Evolutionary conservation across 1,284 basidiomycete species (phyloP), one percentile per base, ranked within the genome.

Genomic region (Apiotrichum gamsii): DNA sequence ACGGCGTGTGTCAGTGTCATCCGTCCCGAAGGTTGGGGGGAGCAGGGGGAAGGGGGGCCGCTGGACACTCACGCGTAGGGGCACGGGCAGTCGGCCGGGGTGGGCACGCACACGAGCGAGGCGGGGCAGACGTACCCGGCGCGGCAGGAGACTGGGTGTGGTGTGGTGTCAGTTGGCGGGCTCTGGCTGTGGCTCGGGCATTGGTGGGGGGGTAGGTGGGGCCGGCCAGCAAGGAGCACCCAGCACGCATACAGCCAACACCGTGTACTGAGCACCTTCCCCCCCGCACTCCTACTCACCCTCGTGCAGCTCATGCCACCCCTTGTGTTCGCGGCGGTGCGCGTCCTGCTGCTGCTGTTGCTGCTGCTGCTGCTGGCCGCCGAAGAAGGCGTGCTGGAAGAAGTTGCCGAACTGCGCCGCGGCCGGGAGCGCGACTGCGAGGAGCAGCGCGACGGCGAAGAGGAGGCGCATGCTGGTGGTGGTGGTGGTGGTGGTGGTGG

Each of bases 31-130:
- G n/a, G n/a, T n/a, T 8, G 24, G 8, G 11, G 29, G 14, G 15
- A 16, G 8, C 8, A 61, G 25, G n/a, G n/a, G n/a, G n/a, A n/a
- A n/a, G n/a, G n/a, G n/a, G n/a, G n/a, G n/a, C n/a, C n/a, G n/a
- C n/a, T n/a, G n/a, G n/a, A n/a, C n/a, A n/a, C 68, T 56, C 42
- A 70, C 69, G 67, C 64, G 46, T 71, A 69, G 5, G 67, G 65
- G 51, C 69, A 71, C 14, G 69, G 69, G 45, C 69, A 71, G 47
- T 68, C 67, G 5, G 66, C 64, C 3, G 69, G 69, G 1, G 67
- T 69, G n/a, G 69, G 64, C 2, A 71, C 67, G 43, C 69, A 71
- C 19, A 62, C 60, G 38, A 69, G 50, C 6, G 61, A 61, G 0
- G 51, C 56, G 4, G 69, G 67, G 49, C 69, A 71, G 24, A 71